Evolutionary conservation across 768 basidiomycete genomes (phyloP), one percentile per base, ranked within the genome.

Genomic region (Tricholoma flavovirens): DNA sequence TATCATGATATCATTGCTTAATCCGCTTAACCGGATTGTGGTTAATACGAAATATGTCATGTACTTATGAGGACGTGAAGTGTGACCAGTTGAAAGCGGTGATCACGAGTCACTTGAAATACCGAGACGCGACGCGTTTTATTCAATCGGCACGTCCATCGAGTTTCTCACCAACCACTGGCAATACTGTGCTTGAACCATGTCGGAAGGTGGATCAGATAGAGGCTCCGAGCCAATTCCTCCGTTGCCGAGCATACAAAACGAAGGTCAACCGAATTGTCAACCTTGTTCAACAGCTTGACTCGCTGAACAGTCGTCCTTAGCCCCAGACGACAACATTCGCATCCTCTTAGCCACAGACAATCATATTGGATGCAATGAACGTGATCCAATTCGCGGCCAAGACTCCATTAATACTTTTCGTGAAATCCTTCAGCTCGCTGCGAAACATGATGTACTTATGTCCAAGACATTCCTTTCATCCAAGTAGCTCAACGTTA

Each of bases 351-450:
- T 98, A 6, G 95, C 95, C 5, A 97, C 95, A 0, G 95, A 98
- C 72, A 96, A 93, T 62, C 95, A 98, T 65, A 89, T 99, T 59
- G 97, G 97, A 0, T 97, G 92, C 73, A 80, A 88, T 59, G 96
- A 98, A 71, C 81, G 93, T 58, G 97, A 99, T 67, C 95, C 97
- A 1, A 78, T 98, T 42, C 83, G 97, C 29, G 94, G 96, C 0
- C 88, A 92, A 69, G 97, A 99, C 67, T 90, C 93, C 2, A 90
- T 99, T 63, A 89, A 96, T 70, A 91, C 95, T 0, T 99, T 99
- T 73, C 81, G 80, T 62, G 97, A 99, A 74, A 92, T 99, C 50
- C 74, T 99, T 17, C 86, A 97, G 66, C 73, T 98, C 6, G 96
- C 93, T 2, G 84, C 88, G 14, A 95, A 95, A 62, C 75, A 91